Conservation (phyloP, 371 early-diverging fungal genomes). For the Mucor piriformis region DNA sequence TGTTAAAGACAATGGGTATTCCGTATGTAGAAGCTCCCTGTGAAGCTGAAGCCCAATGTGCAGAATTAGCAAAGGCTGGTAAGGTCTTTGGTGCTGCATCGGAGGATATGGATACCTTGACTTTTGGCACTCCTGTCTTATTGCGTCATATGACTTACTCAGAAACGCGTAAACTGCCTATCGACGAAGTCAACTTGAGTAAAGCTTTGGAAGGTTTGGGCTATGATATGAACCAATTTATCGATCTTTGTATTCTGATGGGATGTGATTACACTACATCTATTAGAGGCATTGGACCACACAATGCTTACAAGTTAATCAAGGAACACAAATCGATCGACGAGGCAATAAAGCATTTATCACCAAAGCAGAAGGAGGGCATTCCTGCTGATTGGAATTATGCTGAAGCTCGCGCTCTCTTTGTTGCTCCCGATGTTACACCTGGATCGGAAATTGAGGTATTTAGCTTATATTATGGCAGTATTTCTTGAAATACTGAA, state of each 20-base stretch:
- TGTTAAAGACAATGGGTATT: conserved; percentile 96
- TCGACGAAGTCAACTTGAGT: conserved; percentile 88
- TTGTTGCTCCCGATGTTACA: conserved; percentile 79
- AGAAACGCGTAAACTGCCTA: conserved; percentile 72
- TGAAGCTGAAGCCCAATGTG: conserved; percentile 99
- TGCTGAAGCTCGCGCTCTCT: conserved; percentile 91
- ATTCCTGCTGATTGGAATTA: conserved; percentile 93
- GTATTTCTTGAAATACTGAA: not conserved
- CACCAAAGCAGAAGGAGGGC: conserved; percentile 70
- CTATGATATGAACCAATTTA: conserved; percentile 85
- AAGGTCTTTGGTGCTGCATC: conserved; percentile 97
- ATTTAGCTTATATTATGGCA: too few relatives aligned
- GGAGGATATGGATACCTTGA: conserved; percentile 99
- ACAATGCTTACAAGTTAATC: conserved; percentile 89
- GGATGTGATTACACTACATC: conserved; percentile 99
- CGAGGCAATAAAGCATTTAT: conserved; percentile 76
- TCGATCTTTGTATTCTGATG: conserved; percentile 98
- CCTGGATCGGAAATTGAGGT: conserved; percentile 70
- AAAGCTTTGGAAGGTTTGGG: conserved; percentile 87
- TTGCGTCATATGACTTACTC: conserved; percentile 96
- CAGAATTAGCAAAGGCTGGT: conserved; percentile 88
- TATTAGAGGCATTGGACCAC: conserved; percentile 96
- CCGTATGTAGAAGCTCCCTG: conserved; percentile 97
- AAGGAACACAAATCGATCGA: conserved; percentile 91
- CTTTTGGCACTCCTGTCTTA: conserved; percentile 93